phyloP scores from a whole-genome alignment of 345 rosid genomes.

The Pistacia integerrima region DNA sequence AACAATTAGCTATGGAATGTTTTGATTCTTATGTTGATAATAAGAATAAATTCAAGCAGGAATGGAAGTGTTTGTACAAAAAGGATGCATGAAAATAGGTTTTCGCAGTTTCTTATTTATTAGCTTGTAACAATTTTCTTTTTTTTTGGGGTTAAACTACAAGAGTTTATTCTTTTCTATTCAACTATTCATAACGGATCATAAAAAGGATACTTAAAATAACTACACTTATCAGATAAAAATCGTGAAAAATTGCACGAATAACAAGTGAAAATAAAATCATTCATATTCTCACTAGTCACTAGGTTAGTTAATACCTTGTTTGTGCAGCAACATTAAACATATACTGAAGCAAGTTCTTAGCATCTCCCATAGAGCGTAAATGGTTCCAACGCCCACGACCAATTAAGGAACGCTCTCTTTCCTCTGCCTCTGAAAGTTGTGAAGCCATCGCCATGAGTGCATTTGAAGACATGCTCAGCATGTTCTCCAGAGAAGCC shows the following conservation, averaged over 20 bases:
- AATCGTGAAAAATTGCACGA: neutral
- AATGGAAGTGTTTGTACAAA: neutral
- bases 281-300: constrained; percentile 12
- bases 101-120: too few species aligned
- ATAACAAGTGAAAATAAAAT: constrained; percentile 1
- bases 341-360: constrained; percentile 70
- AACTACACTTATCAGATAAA: too few species aligned
- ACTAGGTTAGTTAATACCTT: constrained; percentile 44
- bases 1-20: neutral
- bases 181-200: too few species aligned
- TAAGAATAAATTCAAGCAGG: neutral
- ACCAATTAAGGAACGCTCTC: constrained; percentile 56
- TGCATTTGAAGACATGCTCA: constrained; percentile 67
- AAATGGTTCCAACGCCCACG: constrained; percentile 73
- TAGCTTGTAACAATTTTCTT: too few species aligned
- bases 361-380: constrained; percentile 72
- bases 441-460: constrained; percentile 79
- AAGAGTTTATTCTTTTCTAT: too few species aligned
- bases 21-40: too few species aligned
- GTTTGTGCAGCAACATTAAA: constrained; percentile 66
- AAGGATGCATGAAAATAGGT: neutral
- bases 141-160: too few species aligned
- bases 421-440: constrained; percentile 82
- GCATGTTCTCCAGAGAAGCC: constrained; percentile 70
- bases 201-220: too few species aligned